Evolutionary conservation across 1,139 yeast species (phyloP), one percentile per base, ranked within the genome.

Genomic region (Yamadazyma sp.): DNA sequence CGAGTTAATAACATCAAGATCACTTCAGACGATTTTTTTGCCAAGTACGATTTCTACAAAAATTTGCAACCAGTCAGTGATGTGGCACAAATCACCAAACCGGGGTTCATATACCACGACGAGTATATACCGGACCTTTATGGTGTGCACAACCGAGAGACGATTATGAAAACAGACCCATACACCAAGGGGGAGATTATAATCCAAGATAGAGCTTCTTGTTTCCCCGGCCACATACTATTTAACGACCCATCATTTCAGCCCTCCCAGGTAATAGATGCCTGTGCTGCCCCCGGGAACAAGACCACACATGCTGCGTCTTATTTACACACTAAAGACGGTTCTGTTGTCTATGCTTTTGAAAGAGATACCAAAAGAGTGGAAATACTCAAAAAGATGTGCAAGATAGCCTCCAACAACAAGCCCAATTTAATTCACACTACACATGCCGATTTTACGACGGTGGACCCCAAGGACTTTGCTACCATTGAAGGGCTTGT

Each of bases 241-340:
- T 70, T 77, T 45, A 48, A 54, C 35, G 67, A 64, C 39, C 84
- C 89, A 0, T 45, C 55, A 0, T 69, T 76, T 11, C 73, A 74
- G 4, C 74, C 68, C 33, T 78, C 73, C 41, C 63, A 71, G 34
- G 78, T 89, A 6, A 86, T 92, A 31, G 99, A 92, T 62, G 86
- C 97, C 0, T 90, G 97, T 63, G 89, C 98, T 2, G 98, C 99
- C 0, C 99, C 99, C 1, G 99, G 99, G 6, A 92, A 92, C 61
- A 94, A 92, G 59, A 92, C 99, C 0, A 87, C 97, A 0, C 97
- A 90, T 62, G 67, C 84, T 21, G 96, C 97, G 0, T 77, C 95
- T 1, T 65, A 78, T 56, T 58, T 69, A 11, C 32, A 43, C 28
- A 56, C 57, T 28, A 53, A 51, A 27, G 16, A 15, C 3, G 38